Conservation (phyloP, 2,329 filamentous ascomycete genomes). For the Geosmithia morbida region DNA sequence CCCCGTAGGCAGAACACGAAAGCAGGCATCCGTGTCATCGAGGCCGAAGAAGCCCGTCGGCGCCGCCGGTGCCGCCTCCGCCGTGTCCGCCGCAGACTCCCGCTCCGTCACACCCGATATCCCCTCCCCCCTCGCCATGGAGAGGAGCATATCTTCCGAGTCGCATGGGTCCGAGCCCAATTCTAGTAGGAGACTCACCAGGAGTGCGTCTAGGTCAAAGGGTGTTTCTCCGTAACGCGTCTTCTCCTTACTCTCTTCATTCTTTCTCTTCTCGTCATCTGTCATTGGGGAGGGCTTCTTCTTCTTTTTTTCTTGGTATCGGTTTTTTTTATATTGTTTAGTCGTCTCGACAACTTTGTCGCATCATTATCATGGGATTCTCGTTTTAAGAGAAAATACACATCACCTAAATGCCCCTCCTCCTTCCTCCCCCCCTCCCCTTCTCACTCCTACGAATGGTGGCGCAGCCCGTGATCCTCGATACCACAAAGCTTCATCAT, state of each 20-base stretch:
- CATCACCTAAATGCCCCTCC: too few species aligned
- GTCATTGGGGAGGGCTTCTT: not conserved
- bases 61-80: too few species aligned
- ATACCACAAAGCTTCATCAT: too few species aligned
- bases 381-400: too few species aligned
- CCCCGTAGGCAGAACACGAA: conserved; percentile 31
- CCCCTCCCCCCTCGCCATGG: conserved; percentile 36
- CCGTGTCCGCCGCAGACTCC: conserved; percentile 18
- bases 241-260: too few species aligned
- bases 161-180: conserved; percentile 7
- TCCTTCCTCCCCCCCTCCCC: too few species aligned
- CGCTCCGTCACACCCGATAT: conserved; percentile 40
- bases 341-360: not conserved
- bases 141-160: conserved; percentile 21
- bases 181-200: conserved; percentile 6
- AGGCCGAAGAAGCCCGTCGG: conserved; percentile 16
- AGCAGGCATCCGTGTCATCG: conserved; percentile 14
- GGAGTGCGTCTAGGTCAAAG: not conserved
- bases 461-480: too few species aligned
- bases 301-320: not conserved
- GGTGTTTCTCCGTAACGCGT: too few species aligned
- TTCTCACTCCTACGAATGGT: too few species aligned
- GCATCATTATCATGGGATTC: too few species aligned
- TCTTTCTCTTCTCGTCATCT: too few species aligned
- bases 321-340: not conserved